Evolutionary conservation across 306 rosid genomes (phyloP).

Genomic region (Rosa lucieae): DNA sequence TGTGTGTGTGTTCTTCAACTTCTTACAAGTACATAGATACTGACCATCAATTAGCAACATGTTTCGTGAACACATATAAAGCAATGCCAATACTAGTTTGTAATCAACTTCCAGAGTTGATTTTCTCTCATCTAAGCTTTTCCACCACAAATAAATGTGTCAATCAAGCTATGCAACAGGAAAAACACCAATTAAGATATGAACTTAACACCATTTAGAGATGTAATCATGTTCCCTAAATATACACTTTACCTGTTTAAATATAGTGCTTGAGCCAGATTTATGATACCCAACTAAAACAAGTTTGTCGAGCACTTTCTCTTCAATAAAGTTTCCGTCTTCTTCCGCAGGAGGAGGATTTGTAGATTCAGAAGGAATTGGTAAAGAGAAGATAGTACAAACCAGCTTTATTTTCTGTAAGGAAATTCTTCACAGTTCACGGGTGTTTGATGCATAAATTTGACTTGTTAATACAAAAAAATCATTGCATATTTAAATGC

Average conservation of each 20-base stretch:
- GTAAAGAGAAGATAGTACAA: conserved; percentile 53
- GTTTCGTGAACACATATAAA: not conserved
- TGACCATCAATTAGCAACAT: not conserved
- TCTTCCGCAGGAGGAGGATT: conserved; percentile 20
- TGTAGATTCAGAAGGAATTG: conserved; percentile 44
- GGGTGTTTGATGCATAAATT: not conserved
- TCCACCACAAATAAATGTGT: not conserved
- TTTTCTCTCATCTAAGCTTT: not conserved
- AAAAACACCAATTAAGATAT: not conserved
- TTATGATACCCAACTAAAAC: conserved; percentile 63
- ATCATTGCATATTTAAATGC: conserved; percentile 16
- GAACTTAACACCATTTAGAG: not conserved
- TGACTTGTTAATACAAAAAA: conserved; percentile 18
- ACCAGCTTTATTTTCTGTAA: conserved; percentile 52
- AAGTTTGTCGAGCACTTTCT: conserved; percentile 42
- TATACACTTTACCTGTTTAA: conserved; percentile 60
- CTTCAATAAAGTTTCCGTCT: conserved; percentile 4
- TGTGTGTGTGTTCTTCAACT: not conserved
- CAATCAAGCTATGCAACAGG: not conserved
- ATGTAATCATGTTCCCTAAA: conserved; percentile 8
- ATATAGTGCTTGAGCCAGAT: conserved; percentile 78
- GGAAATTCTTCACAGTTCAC: conserved; percentile 17
- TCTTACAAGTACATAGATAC: not conserved
- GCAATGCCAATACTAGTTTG: not conserved
- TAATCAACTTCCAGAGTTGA: not conserved